phyloP scores from a whole-genome alignment of 2,329 filamentous ascomycete genomes.

The Bisporella sp. region DNA sequence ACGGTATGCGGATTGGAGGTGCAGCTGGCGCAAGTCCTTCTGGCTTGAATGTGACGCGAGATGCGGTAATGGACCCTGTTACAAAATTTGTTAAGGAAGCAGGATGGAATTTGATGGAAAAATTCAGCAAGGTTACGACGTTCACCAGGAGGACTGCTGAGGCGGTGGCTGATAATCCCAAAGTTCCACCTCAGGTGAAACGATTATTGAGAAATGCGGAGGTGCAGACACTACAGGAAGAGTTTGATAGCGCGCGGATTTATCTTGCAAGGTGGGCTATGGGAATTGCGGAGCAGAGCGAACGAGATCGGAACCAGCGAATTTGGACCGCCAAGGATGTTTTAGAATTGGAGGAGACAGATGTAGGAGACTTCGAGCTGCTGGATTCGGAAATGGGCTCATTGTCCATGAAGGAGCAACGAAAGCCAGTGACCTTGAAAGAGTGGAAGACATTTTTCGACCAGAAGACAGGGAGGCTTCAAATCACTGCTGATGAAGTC shows the following conservation, averaged over 20 bases:
- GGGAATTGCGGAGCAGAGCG: slow-evolving; percentile 96
- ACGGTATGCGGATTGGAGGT: slow-evolving; percentile 26
- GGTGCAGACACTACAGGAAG: slow-evolving; percentile 90
- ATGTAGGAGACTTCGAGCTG: slow-evolving; percentile 93
- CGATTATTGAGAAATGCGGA: slow-evolving; percentile 84
- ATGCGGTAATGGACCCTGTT: slow-evolving; percentile 84
- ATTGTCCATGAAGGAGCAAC: slow-evolving; percentile 67
- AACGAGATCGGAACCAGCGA: slow-evolving; percentile 74
- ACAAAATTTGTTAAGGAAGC: slow-evolving; percentile 92
- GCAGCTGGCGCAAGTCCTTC: slow-evolving; percentile 28
- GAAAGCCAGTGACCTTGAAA: slow-evolving; percentile 68
- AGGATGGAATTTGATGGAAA: slow-evolving; percentile 93
- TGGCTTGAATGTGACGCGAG: slow-evolving; percentile 31
- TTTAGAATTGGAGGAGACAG: slow-evolving; percentile 87
- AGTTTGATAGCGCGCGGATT: slow-evolving; percentile 92
- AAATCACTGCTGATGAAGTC: slow-evolving; percentile 81
- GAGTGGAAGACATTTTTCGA: slow-evolving; percentile 96
- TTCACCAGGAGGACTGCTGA: slow-evolving; percentile 90
- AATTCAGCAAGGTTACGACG: slow-evolving; percentile 93
- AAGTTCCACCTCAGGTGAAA: slow-evolving; percentile 80
- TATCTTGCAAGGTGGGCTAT: slow-evolving; percentile 97
- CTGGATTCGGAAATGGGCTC: slow-evolving; percentile 70
- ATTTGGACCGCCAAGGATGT: slow-evolving; percentile 94
- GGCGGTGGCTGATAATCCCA: slow-evolving; percentile 85
- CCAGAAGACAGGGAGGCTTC: slow-evolving; percentile 61